phyloP scores from a whole-genome alignment of 148 eudicot species.

The Vaccinium macrocarpon region DNA sequence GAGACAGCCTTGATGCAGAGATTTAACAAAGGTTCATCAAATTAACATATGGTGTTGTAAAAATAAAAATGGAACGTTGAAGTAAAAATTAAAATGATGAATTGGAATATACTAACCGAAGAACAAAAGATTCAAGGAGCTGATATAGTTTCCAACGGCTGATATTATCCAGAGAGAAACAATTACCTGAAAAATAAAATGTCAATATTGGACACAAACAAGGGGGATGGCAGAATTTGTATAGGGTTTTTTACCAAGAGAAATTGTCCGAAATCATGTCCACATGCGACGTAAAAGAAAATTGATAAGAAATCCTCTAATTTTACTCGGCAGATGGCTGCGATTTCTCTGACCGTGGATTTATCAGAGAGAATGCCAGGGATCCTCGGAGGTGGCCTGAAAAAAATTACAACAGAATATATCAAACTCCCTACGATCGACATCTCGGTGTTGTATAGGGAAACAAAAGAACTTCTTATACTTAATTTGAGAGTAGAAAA shows the following conservation, averaged over 20 bases:
- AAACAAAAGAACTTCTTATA: not conserved
- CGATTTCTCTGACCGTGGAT: conserved; percentile 18
- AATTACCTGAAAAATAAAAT: conserved; percentile 35
- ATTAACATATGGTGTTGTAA: not conserved
- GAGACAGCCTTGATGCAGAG: conserved; percentile 27
- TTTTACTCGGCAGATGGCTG: conserved; percentile 18
- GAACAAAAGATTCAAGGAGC: conserved; percentile 52
- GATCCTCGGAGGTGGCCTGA: conserved; percentile 37
- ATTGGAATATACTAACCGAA: conserved; percentile 30
- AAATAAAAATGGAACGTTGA: not conserved
- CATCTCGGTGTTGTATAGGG: not conserved
- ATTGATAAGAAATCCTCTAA: conserved; percentile 16
- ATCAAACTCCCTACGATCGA: not conserved
- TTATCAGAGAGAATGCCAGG: conserved; percentile 23
- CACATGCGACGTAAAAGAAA: conserved; percentile 27
- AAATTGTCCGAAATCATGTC: conserved; percentile 37
- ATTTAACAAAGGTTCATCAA: not conserved
- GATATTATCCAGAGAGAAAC: conserved; percentile 43
- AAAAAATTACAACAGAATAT: not conserved
- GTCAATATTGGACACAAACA: not conserved
- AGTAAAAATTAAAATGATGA: too few relatives aligned
- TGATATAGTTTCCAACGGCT: conserved; percentile 45
- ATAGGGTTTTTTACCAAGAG: conserved; percentile 35
- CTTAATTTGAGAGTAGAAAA: not conserved
- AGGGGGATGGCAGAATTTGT: not conserved